These are phyloP conservation scores for Dispira simplex DNA, from an alignment of 192 early-diverging fungal genomes.

Conservation along the genomic window DNA sequence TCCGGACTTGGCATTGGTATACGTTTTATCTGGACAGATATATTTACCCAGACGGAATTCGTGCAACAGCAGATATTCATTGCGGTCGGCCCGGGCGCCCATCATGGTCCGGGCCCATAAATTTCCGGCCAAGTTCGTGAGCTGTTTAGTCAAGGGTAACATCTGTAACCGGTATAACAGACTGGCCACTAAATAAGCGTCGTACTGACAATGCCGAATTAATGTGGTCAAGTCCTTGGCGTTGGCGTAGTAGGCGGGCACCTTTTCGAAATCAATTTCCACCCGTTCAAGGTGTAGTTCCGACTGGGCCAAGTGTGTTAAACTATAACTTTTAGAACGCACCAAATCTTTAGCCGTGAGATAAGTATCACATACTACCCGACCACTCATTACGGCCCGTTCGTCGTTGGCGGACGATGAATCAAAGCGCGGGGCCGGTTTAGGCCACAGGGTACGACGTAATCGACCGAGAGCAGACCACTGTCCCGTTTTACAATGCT, in stretches of 20 bases:
- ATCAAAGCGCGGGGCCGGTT: conserved; percentile 34
- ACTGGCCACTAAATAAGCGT: conserved; percentile 58
- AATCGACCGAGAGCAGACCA: conserved; percentile 89
- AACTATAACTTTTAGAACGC: conserved; percentile 65
- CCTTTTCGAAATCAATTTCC: conserved; percentile 70
- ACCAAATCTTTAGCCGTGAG: conserved; percentile 74
- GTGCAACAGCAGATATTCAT: conserved; percentile 89
- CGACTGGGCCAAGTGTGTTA: conserved; percentile 58
- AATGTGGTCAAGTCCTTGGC: conserved; percentile 45
- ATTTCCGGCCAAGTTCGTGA: conserved; percentile 90
- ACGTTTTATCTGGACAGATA: conserved; percentile 79
- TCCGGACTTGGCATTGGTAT: conserved; percentile 15
- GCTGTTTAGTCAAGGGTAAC: conserved; percentile 78
- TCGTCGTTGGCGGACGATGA: conserved; percentile 33
- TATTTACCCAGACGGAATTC: conserved; percentile 88
- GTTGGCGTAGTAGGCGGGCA: conserved; percentile 49
- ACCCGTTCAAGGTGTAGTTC: conserved; percentile 66
- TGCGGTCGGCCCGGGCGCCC: conserved; percentile 83
- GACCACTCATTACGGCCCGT: conserved; percentile 60
- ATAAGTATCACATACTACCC: conserved; percentile 91
- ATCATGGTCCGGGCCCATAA: conserved; percentile 82
- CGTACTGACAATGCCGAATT: conserved; percentile 65
- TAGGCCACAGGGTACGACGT: conserved; percentile 68
- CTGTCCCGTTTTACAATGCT: conserved; percentile 46
- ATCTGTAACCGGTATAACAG: conserved; percentile 86